Evolutionary conservation across 2,329 filamentous ascomycete species (phyloP).

Genomic region (Fusarium falciforme): DNA sequence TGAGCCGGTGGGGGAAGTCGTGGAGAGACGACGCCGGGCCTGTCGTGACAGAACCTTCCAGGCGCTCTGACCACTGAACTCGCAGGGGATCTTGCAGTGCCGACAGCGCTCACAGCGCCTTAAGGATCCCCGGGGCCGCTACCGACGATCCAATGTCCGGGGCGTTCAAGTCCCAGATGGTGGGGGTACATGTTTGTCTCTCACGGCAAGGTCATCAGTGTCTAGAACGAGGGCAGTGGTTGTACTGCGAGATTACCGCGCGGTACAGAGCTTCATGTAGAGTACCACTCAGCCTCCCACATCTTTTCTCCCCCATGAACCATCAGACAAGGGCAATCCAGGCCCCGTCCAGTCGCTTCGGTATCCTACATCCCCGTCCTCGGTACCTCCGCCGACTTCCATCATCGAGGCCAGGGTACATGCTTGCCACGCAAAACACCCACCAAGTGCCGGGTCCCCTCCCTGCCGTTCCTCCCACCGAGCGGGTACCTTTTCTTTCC

Average conservation of each 20-base stretch:
- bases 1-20: conserved; percentile 18
- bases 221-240: background rate
- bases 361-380: conserved; percentile 15
- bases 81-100: conserved; percentile 1
- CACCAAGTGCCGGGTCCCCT: conserved; percentile 24
- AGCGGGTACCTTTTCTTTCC: conserved; percentile 3
- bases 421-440: conserved; percentile 10
- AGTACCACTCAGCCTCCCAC: background rate
- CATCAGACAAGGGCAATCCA: background rate
- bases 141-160: conserved; percentile 19
- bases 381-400: conserved; percentile 7
- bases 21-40: background rate
- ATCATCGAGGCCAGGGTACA: conserved; percentile 3
- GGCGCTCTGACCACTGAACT: conserved; percentile 25
- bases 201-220: background rate
- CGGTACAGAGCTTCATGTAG: background rate
- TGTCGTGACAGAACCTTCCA: conserved; percentile 3
- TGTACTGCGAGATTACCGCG: background rate
- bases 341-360: conserved; percentile 1
- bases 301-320: conserved; percentile 4
- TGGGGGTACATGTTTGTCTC: conserved; percentile 9
- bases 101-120: background rate
- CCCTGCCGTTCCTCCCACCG: background rate
- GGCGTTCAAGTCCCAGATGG: conserved; percentile 12
- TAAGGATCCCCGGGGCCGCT: background rate